These are phyloP conservation scores for Wickerhamiella brachini DNA, from an alignment of 805 yeast genomes.

Conservation along the genomic window DNA sequence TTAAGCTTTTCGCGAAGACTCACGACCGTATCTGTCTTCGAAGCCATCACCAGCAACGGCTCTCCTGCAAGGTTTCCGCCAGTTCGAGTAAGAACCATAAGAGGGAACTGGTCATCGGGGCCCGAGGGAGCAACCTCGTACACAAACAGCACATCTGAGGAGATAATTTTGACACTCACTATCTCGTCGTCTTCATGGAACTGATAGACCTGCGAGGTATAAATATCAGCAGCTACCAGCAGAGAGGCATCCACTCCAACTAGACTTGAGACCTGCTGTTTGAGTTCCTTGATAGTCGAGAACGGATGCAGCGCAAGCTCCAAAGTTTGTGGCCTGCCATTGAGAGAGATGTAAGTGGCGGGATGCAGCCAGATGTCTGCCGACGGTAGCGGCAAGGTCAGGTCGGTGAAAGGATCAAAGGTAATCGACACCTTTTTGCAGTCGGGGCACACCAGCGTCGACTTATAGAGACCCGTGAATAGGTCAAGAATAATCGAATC, in stretches of 20 bases:
- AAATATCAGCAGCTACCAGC: slow-evolving; percentile 46
- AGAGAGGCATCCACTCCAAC: slow-evolving; percentile 23
- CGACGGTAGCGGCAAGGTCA: slow-evolving; percentile 77
- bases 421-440: slow-evolving; percentile 73
- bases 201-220: slow-evolving; percentile 51
- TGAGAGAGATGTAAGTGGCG: slow-evolving; percentile 48
- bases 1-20: slow-evolving; percentile 4
- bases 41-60: slow-evolving; percentile 58
- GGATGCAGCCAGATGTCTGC: slow-evolving; percentile 56
- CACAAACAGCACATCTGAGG: slow-evolving; percentile 50
- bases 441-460: slow-evolving; percentile 76
- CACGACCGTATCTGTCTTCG: slow-evolving; percentile 32
- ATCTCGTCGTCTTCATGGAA: slow-evolving; percentile 50
- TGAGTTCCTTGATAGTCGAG: slow-evolving; percentile 49
- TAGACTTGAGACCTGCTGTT: slow-evolving; percentile 43
- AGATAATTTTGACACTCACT: slow-evolving; percentile 48
- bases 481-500: slow-evolving; percentile 75
- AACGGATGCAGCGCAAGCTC: slow-evolving; percentile 64
- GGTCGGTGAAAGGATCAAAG: slow-evolving; percentile 85
- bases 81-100: background rate
- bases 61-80: slow-evolving; percentile 41
- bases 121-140: slow-evolving; percentile 31
- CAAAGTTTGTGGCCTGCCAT: slow-evolving; percentile 35
- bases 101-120: background rate
- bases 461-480: slow-evolving; percentile 82